Percentiles rank a stretch among this genome's conserved stretches.
Conservation (phyloP, 129 eudicot species). For the Artemisia annua region DNA sequence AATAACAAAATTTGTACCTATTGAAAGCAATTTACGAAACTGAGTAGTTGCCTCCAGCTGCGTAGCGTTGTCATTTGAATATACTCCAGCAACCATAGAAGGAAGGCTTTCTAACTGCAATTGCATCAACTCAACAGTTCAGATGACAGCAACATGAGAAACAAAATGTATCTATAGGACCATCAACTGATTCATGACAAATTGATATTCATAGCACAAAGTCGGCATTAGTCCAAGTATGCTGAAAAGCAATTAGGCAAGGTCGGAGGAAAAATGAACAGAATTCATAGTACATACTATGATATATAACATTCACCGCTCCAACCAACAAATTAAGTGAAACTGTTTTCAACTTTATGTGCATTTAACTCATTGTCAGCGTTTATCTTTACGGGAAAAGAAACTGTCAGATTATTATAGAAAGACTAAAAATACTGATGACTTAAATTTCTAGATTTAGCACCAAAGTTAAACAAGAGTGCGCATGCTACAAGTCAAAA, state of each 20-base stretch:
- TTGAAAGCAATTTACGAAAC: constrained; percentile 88
- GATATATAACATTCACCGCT: constrained; percentile 5
- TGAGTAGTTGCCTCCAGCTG: constrained; percentile 93
- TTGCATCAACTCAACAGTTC: constrained; percentile 11
- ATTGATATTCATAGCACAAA: constrained; percentile 17
- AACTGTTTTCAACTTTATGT: neutral
- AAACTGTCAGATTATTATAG: no score
- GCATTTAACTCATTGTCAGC: neutral
- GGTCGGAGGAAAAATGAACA: constrained; percentile 10
- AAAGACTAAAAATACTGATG: no score
- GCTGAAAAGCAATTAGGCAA: neutral
- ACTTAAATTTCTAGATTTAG: neutral
- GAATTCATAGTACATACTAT: neutral
- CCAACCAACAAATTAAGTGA: constrained; percentile 8
- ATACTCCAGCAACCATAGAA: constrained; percentile 74
- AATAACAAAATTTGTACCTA: constrained; percentile 45
- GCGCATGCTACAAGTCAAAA: no score
- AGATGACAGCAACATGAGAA: constrained; percentile 8
- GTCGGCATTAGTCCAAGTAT: neutral
- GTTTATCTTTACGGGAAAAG: neutral
- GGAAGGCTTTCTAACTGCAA: constrained; percentile 86
- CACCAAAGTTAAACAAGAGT: neutral
- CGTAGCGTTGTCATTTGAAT: constrained; percentile 53
- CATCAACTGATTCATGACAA: neutral
- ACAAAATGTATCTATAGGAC: constrained; percentile 15